Percentiles rank a stretch among this genome's conserved stretches.
These are phyloP conservation scores for Teratosphaeria gauchensis DNA, from an alignment of 2,329 filamentous ascomycete species.

Conservation along the genomic window DNA sequence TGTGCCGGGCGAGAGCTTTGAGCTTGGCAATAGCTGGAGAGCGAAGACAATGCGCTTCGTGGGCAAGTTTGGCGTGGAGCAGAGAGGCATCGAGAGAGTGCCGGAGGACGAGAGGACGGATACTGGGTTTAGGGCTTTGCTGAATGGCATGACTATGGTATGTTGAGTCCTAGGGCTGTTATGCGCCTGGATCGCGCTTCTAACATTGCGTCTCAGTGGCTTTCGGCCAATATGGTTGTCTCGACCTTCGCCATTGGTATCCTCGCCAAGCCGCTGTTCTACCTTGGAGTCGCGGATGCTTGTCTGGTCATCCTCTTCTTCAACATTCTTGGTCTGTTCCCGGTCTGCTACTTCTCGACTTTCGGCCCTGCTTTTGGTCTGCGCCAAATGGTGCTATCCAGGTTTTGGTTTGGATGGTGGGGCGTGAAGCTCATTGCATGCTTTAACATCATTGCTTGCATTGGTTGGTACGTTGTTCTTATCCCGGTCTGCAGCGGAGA, in stretches of 20 bases:
- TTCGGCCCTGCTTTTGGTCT: constrained; percentile 67
- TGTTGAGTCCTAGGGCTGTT: background rate
- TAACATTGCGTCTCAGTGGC: constrained; percentile 46
- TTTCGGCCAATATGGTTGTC: constrained; percentile 69
- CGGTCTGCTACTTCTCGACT: constrained; percentile 67
- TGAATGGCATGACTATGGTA: constrained; percentile 64
- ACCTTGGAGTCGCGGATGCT: constrained; percentile 62
- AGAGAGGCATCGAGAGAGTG: constrained; percentile 66
- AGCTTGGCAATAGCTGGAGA: constrained; percentile 45
- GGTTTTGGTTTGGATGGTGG: constrained; percentile 60
- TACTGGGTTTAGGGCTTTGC: constrained; percentile 41
- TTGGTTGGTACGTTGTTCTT: constrained; percentile 3
- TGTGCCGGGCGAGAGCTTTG: constrained; percentile 50
- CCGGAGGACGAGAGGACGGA: constrained; percentile 60
- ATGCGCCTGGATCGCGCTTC: background rate
- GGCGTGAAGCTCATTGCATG: constrained; percentile 38
- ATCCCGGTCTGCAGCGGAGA: background rate
- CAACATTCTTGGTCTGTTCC: constrained; percentile 62
- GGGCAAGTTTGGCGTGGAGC: constrained; percentile 58
- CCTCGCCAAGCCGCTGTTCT: constrained; percentile 58
- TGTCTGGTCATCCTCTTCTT: constrained; percentile 64
- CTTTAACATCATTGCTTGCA: constrained; percentile 11
- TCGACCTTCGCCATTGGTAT: constrained; percentile 68
- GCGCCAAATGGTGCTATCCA: constrained; percentile 69
- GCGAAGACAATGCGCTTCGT: constrained; percentile 54